A percentile compares a stretch with the other conserved stretches of the same genome.
Evolutionary conservation across 352 stramenopile species (phyloP).

Genomic region (Phytophthora foliorum): DNA sequence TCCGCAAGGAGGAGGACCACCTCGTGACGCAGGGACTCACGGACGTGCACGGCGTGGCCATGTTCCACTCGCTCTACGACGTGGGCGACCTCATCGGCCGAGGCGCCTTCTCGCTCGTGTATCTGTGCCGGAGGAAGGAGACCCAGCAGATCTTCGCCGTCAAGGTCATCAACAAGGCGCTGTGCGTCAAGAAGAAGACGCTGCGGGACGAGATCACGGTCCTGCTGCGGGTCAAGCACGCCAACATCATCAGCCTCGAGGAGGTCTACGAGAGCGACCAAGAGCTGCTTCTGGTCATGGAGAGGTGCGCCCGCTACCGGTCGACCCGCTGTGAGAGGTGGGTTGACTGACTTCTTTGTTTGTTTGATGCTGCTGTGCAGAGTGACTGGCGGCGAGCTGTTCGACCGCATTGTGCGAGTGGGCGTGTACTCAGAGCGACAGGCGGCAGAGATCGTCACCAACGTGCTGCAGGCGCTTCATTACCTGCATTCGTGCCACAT

Average conservation of each 20-base stretch:
- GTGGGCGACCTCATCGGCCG: constrained; percentile 87
- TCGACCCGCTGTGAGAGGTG: not conserved
- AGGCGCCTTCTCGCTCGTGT: constrained; percentile 88
- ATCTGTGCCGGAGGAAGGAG: constrained; percentile 83
- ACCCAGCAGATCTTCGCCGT: constrained; percentile 87
- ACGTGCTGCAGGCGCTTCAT: constrained; percentile 76
- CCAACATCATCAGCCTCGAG: constrained; percentile 90
- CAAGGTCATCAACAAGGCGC: constrained; percentile 91
- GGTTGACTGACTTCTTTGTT: not conserved
- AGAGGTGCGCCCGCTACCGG: constrained; percentile 53
- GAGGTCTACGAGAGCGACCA: constrained; percentile 90
- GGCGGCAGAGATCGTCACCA: constrained; percentile 75
- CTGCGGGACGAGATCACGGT: constrained; percentile 90
- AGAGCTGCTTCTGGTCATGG: constrained; percentile 90
- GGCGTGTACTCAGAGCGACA: constrained; percentile 88
- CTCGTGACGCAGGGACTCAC: constrained; percentile 87
- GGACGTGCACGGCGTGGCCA: constrained; percentile 81
- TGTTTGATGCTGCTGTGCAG: constrained; percentile 35
- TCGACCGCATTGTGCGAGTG: constrained; percentile 85
- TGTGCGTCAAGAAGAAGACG: constrained; percentile 90
- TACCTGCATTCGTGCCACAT: constrained; percentile 89
- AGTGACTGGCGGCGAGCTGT: constrained; percentile 87
- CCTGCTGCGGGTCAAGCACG: constrained; percentile 85
- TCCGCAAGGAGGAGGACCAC: constrained; percentile 88
- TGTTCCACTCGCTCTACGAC: constrained; percentile 93